phyloP scores from a whole-genome alignment of 2,329 filamentous ascomycete species.

The Paradendryphiella salina region DNA sequence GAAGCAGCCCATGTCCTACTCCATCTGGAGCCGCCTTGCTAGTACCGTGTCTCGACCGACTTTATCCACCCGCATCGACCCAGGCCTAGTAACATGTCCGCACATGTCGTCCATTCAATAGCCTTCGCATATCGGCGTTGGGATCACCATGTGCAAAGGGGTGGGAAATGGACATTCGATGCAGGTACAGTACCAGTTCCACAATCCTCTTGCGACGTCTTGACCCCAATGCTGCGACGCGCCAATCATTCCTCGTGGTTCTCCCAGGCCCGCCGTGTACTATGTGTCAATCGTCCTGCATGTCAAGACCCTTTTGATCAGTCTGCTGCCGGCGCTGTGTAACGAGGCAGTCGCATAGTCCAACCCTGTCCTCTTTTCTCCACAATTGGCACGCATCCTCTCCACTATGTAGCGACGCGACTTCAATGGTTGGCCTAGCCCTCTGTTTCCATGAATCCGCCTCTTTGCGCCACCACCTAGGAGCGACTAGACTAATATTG shows the following conservation, averaged over 20 bases:
- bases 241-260: too few species aligned
- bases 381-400: constrained; percentile 10
- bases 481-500: not conserved
- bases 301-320: constrained; percentile 35
- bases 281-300: constrained; percentile 26
- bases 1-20: constrained; percentile 5
- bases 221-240: too few species aligned
- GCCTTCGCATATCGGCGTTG: not conserved
- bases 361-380: constrained; percentile 10
- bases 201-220: too few species aligned
- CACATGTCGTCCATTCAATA: constrained; percentile 7
- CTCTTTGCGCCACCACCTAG: constrained; percentile 10
- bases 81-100: constrained; percentile 8
- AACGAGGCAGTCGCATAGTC: constrained; percentile 27
- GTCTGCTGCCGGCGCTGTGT: constrained; percentile 30
- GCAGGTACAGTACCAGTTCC: too few species aligned
- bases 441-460: constrained; percentile 13
- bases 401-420: constrained; percentile 1
- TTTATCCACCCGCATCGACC: constrained; percentile 3
- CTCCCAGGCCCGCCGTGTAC: not conserved
- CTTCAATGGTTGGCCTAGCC: not conserved
- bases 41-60: constrained; percentile 18
- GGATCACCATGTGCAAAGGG: constrained; percentile 7
- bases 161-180: too few species aligned
- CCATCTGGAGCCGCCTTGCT: constrained; percentile 11